Conservation (phyloP, 768 basidiomycete genomes). For the Lanmaoa pseudosensibilis region DNA sequence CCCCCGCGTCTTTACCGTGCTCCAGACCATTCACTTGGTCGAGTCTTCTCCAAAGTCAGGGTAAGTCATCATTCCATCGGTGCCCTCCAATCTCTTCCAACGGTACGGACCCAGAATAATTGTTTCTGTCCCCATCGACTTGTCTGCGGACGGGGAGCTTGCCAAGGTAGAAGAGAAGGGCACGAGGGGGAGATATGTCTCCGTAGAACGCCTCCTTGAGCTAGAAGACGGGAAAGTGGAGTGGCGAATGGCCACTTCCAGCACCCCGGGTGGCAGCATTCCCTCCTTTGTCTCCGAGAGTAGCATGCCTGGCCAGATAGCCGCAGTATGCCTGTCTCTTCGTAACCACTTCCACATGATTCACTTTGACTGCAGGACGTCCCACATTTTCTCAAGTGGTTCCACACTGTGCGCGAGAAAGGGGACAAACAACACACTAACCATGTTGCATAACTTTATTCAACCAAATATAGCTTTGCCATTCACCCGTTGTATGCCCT, state of each 20-base stretch:
- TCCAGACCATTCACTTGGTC: constrained; percentile 60
- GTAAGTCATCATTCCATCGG: constrained; percentile 38
- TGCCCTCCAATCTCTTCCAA: background rate
- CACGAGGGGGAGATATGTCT: constrained; percentile 65
- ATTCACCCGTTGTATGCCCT: background rate
- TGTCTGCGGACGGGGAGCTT: constrained; percentile 56
- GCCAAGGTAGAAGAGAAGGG: constrained; percentile 63
- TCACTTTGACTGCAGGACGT: constrained; percentile 53
- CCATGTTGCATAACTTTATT: background rate
- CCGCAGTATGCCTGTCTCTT: constrained; percentile 42
- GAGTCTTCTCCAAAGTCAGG: constrained; percentile 54
- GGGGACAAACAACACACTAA: background rate
- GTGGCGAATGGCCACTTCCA: constrained; percentile 81
- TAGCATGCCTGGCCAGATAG: constrained; percentile 61
- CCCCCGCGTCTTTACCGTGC: constrained; percentile 72
- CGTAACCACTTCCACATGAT: background rate
- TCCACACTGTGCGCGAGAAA: constrained; percentile 38
- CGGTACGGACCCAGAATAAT: constrained; percentile 26
- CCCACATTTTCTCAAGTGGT: constrained; percentile 69
- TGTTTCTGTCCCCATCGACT: constrained; percentile 69
- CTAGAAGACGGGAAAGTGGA: constrained; percentile 63
- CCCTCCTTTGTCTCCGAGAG: constrained; percentile 63
- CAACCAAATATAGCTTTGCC: background rate
- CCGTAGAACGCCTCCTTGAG: constrained; percentile 65
- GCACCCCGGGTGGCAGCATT: constrained; percentile 67